Evolutionary conservation across 306 rosid species (phyloP), one percentile per base, ranked within the genome.

Genomic region (Albizia julibrissin): DNA sequence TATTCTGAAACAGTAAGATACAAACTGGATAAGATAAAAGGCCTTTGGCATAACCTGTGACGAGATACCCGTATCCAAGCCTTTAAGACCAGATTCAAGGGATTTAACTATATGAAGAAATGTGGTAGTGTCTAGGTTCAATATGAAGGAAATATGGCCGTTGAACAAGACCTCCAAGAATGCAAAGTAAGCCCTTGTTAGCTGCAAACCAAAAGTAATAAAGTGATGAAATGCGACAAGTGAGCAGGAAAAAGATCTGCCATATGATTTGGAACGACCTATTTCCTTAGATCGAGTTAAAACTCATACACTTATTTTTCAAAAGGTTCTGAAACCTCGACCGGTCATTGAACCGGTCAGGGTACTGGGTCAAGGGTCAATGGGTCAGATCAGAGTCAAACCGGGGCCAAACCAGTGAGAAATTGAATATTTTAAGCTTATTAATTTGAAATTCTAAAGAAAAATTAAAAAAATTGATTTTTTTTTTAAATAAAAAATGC

Each of bases 61-160:
- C 80, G 98, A 92, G 84, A 96, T 93, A 83, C 84, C 90, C 14
- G 97, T 85, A 86, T 96, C 99, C 81, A 96, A 86, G 83, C 99
- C 99, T 87, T 96, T 96, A 37, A 96, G 98, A 72, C 99, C 99
- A 64, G 99, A 93, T 89, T 93, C 99, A 80, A 96, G 97, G 83
- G 99, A 96, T 67, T 97, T 92, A 85, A 92, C 97, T 52, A 96
- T 78, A 84, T 93, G 99, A 89, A 87, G 87, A 75, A 96, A 96
- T 73, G 99, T 96, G 88, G 80, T 92, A 67, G 91, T 86, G 78
- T 90, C 99, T 80, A 93, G 79, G 89, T 94, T 96, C 87, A 93
- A 82, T 82, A 93, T 83, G 85, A 89, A 90, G 80, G 87, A 85
- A 62, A 96, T 85, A 83, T 96, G 98, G 89, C 97, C 90, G 88